Conservation (phyloP, 805 yeast species). For the Candida lessepsii region DNA sequence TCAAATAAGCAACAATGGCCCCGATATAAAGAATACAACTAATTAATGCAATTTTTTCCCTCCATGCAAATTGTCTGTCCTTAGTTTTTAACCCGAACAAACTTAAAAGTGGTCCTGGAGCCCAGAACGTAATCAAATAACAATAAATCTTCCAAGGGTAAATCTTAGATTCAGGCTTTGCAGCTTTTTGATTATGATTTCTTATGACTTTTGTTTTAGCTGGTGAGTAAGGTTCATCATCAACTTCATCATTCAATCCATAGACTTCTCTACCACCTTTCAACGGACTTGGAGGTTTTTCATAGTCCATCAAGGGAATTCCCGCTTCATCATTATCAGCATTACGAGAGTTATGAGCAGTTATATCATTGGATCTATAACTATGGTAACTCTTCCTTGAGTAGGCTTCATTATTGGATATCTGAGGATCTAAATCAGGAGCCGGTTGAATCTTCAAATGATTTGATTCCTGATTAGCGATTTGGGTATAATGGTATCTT, state of each 20-base stretch:
- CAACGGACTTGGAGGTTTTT: constrained; percentile 11
- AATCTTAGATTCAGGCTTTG: constrained; percentile 23
- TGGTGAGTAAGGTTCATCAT: constrained; percentile 20
- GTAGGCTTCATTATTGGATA: constrained; percentile 12
- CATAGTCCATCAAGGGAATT: constrained; percentile 43
- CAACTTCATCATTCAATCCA: constrained; percentile 61
- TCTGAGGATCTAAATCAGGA: constrained; percentile 52
- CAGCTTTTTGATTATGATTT: constrained; percentile 21
- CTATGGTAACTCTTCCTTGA: constrained; percentile 15
- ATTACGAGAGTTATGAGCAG: neutral
- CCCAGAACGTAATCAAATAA: constrained; percentile 83
- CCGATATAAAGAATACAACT: constrained; percentile 74
- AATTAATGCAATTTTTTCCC: constrained; percentile 88
- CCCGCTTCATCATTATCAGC: constrained; percentile 30
- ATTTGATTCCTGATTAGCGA: constrained; percentile 62
- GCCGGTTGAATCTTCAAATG: constrained; percentile 62
- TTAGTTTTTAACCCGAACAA: constrained; percentile 75
- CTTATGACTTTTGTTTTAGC: constrained; percentile 26
- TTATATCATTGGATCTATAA: constrained; percentile 8
- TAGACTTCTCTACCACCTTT: constrained; percentile 49
- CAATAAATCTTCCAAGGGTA: constrained; percentile 82
- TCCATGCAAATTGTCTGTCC: constrained; percentile 92
- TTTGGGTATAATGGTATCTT: constrained; percentile 73
- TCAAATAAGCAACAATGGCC: constrained; percentile 75
- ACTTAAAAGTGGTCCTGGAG: constrained; percentile 70